Conservation (phyloP, 441 rosid species). For the Raphanus hybrid region DNA sequence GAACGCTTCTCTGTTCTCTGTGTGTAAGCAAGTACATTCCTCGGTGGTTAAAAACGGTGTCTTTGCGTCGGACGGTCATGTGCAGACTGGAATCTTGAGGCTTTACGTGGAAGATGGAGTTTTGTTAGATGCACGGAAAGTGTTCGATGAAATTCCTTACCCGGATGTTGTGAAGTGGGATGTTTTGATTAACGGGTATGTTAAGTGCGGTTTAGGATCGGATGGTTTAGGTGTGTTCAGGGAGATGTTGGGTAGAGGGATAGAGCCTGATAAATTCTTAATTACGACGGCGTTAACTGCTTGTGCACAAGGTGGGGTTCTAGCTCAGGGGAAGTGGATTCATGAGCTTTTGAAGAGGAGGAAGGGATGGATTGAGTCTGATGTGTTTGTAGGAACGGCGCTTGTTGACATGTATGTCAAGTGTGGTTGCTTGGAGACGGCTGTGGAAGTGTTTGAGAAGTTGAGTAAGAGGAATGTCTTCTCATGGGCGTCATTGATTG, state of each 20-base stretch:
- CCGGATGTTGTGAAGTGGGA: conserved; percentile 63
- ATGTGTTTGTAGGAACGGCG: conserved; percentile 56
- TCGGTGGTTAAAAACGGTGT: conserved; percentile 57
- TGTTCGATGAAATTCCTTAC: conserved; percentile 61
- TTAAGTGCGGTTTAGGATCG: conserved; percentile 41
- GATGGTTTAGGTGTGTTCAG: conserved; percentile 48
- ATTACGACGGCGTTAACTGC: conserved; percentile 57
- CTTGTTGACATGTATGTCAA: conserved; percentile 69
- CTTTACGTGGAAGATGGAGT: conserved; percentile 37
- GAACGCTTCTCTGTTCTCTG: conserved; percentile 35
- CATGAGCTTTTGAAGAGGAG: conserved; percentile 51
- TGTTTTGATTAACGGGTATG: conserved; percentile 59
- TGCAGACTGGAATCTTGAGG: conserved; percentile 51
- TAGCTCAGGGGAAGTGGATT: conserved; percentile 61
- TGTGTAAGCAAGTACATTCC: conserved; percentile 50
- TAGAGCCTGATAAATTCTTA: conserved; percentile 57
- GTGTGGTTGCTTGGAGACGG: conserved; percentile 59
- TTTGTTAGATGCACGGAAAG: conserved; percentile 45
- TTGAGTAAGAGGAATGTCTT: conserved; percentile 56
- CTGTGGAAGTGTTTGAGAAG: conserved; percentile 50
- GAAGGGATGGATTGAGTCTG: conserved; percentile 37
- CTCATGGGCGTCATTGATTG: conserved; percentile 63
- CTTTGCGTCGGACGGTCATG: conserved; percentile 49
- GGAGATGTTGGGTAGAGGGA: conserved; percentile 54
- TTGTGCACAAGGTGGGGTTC: conserved; percentile 60